These are phyloP conservation scores for Sphaceloma murrayae DNA, from an alignment of 2,329 filamentous ascomycete genomes.

Conservation along the genomic window DNA sequence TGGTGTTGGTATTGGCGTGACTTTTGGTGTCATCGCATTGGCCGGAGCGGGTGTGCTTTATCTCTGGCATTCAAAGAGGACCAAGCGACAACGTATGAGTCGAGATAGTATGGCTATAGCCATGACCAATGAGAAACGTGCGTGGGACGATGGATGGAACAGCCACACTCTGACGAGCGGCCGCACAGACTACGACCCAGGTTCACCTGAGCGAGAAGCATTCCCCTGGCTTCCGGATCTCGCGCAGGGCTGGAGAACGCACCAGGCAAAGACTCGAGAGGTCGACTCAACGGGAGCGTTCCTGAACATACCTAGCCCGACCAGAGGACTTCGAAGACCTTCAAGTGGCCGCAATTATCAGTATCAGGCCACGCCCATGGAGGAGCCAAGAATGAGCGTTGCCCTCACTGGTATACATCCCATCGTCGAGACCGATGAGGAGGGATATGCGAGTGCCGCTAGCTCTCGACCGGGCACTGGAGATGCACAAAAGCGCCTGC, in stretches of 20 bases:
- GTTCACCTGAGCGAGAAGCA: constrained; percentile 17
- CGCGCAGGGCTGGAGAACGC: constrained; percentile 15
- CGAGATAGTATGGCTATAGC: constrained; percentile 15
- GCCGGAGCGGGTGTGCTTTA: constrained; percentile 36
- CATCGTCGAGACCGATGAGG: constrained; percentile 54
- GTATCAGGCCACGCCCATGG: constrained; percentile 34
- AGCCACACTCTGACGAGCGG: constrained; percentile 15
- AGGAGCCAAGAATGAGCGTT: constrained; percentile 39
- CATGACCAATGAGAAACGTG: constrained; percentile 2
- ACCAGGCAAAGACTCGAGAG: constrained; percentile 21
- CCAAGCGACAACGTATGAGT: constrained; percentile 32
- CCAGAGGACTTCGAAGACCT: constrained; percentile 37
- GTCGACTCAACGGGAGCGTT: constrained; percentile 40
- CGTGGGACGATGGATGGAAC: constrained; percentile 17
- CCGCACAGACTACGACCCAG: constrained; percentile 16
- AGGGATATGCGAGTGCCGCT: constrained; percentile 27
- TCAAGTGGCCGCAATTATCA: constrained; percentile 29
- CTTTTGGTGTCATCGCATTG: constrained; percentile 35
- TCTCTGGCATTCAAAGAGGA: constrained; percentile 38
- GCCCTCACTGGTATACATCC: constrained; percentile 50
- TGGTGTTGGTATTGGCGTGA: constrained; percentile 38
- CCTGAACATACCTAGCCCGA: constrained; percentile 41
- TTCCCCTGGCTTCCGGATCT: constrained; percentile 17
- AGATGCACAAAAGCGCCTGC: constrained; percentile 3
- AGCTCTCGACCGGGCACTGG: constrained; percentile 12